phyloP scores from a whole-genome alignment of 192 early-diverging fungal species.

The Entomortierella beljakovae region DNA sequence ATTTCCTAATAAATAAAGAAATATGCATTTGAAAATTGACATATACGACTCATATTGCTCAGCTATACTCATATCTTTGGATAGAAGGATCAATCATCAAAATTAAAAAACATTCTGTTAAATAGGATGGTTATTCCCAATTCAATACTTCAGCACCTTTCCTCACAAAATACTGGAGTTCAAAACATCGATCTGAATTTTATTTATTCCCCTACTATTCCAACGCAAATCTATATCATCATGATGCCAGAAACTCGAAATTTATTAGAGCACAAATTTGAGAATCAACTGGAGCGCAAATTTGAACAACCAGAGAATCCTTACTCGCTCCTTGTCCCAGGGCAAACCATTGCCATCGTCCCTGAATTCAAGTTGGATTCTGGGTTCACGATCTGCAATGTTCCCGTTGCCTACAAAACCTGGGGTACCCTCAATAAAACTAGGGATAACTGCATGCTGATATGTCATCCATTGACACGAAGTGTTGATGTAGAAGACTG shows the following conservation, averaged over 20 bases:
- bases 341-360: slow-evolving; percentile 74
- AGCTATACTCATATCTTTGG: neutral
- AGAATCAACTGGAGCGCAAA: slow-evolving; percentile 19
- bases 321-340: slow-evolving; percentile 67
- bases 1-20: too few relatives aligned
- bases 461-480: slow-evolving; percentile 96
- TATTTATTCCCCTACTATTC: too few relatives aligned
- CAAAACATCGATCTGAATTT: too few relatives aligned
- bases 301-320: slow-evolving; percentile 60
- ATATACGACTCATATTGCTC: slow-evolving; percentile 27
- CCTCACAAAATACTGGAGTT: too few relatives aligned
- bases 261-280: too few relatives aligned
- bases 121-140: too few relatives aligned
- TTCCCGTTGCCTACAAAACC: slow-evolving; percentile 96
- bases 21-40: too few relatives aligned
- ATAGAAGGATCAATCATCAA: too few relatives aligned
- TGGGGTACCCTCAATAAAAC: slow-evolving; percentile 88
- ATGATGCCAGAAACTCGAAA: too few relatives aligned
- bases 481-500: slow-evolving; percentile 96
- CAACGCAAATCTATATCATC: too few relatives aligned
- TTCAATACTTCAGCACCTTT: too few relatives aligned
- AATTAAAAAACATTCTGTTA: too few relatives aligned
- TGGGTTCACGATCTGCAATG: slow-evolving; percentile 75
- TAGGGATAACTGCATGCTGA: slow-evolving; percentile 89
- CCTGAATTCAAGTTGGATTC: slow-evolving; percentile 84